phyloP scores from a whole-genome alignment of 768 basidiomycete genomes.

The Calocera viscosa region DNA sequence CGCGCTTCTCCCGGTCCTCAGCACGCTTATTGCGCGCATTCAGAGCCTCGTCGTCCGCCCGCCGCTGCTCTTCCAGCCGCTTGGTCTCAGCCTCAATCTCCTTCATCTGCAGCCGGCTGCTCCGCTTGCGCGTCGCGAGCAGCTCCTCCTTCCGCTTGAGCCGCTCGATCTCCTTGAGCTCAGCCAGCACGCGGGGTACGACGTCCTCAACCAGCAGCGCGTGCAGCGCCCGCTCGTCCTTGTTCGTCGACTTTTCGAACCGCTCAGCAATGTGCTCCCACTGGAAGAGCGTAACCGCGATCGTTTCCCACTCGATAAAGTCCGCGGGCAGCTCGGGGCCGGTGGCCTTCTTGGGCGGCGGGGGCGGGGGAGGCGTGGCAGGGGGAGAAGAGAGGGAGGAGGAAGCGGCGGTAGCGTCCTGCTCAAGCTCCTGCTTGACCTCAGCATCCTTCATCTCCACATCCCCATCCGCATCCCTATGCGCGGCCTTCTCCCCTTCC shows the following conservation, averaged over 20 bases:
- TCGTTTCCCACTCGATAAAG: constrained; percentile 89
- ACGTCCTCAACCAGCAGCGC: constrained; percentile 52
- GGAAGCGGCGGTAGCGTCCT: constrained; percentile 13
- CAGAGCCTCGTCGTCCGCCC: constrained; percentile 24
- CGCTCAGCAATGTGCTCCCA: constrained; percentile 71
- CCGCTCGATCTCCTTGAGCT: constrained; percentile 50
- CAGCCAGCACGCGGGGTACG: constrained; percentile 56
- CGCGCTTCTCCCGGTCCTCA: constrained; percentile 24
- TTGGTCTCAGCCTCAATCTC: constrained; percentile 65
- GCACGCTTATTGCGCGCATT: constrained; percentile 40
- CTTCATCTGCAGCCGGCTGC: constrained; percentile 70
- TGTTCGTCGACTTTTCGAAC: constrained; percentile 65
- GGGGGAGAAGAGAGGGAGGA: not conserved
- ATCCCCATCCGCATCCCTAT: constrained; percentile 33
- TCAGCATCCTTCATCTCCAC: constrained; percentile 19
- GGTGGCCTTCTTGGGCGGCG: constrained; percentile 20
- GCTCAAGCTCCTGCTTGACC: constrained; percentile 13
- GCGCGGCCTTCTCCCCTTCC: constrained; percentile 3
- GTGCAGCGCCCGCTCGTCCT: constrained; percentile 67
- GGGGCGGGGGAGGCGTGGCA: not conserved
- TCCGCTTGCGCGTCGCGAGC: constrained; percentile 74
- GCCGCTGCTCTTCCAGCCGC: constrained; percentile 50
- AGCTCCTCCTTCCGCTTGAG: constrained; percentile 59
- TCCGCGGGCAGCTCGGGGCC: constrained; percentile 30
- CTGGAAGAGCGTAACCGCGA: constrained; percentile 69